A percentile compares a stretch with the other conserved stretches of the same genome.
Evolutionary conservation across 192 early-diverging fungal genomes (phyloP).

Genomic region (Gonapodya sp.): DNA sequence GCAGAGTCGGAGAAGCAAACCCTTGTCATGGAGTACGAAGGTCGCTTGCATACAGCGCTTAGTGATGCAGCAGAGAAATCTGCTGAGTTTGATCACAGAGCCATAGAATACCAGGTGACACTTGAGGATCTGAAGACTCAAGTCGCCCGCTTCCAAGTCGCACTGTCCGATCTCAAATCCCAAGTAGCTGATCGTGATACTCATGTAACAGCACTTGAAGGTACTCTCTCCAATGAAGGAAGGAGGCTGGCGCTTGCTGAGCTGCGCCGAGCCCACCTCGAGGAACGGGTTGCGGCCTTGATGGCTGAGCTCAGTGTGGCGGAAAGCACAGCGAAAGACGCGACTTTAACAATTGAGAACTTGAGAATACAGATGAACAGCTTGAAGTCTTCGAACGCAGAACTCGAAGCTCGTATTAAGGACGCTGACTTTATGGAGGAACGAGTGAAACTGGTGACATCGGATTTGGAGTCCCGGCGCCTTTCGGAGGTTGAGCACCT

Average conservation of each 20-base stretch:
- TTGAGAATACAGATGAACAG: background rate
- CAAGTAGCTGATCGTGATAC: background rate
- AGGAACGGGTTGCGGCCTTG: background rate
- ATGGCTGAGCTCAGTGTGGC: background rate
- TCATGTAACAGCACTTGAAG: background rate
- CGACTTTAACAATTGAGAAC: background rate
- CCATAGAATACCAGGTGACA: background rate
- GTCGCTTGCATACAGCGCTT: background rate
- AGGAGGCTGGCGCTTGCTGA: background rate
- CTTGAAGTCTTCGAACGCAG: background rate
- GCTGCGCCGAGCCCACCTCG: background rate
- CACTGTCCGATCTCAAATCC: background rate
- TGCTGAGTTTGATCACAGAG: background rate
- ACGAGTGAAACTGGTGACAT: background rate
- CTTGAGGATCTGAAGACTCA: background rate
- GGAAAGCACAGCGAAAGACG: background rate
- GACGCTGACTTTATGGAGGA: background rate
- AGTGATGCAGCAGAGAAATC: background rate
- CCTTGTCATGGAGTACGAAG: background rate
- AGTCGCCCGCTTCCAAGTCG: background rate
- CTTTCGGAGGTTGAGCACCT: background rate
- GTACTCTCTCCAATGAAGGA: background rate
- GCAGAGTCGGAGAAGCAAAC: background rate
- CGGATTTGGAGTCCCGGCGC: background rate
- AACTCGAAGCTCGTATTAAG: background rate